Base-by-base conservation (phyloP, 495 filamentous ascomycete genomes). In the Parathielavia hyrcaniae region DNA sequence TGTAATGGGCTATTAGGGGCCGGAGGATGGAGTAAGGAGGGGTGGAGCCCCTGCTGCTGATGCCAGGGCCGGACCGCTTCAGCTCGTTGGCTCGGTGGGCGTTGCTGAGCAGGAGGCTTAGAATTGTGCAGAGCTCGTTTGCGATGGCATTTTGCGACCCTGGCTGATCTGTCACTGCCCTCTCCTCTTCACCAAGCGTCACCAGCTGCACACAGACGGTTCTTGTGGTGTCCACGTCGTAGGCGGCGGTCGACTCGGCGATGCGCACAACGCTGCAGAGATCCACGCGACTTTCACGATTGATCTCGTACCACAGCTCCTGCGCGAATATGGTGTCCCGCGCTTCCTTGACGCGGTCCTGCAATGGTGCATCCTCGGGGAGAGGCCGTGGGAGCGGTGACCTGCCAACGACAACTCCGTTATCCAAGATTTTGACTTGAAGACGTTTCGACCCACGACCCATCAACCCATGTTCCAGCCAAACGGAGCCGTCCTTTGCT, bases 221-320 rank as follows among this genome's bases (percentile, higher is more conserved):
- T 14, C 30, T 53, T 14, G 49, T 58, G 17, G 75, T 60, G 9
- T 78, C 75, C 4, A 80, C 65, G n/a, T 80, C 73, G 62, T 84
- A 81, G n/a, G 69, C 81, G 43, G 86, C 75, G 43, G 75, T 73
- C 54, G 80, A 82, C 32, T 81, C 78, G 30, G 77, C 75, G 5
- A 83, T 76, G 16, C 78, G 81, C 12, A 96, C 84, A 10, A 84
- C 80, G 22, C 83, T 81, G 43, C 79, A 80, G 11, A 82, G 77
- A 39, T 95, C 72, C 0, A 78, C 73, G 7, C 89, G 83, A 2
- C 87, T 85, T 72, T 99, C 95, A 12, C 87, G 81, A 48, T 85
- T 83, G 20, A 99, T 70, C 70, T 97, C 93, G 60, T 95, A 84
- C 78, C 90, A 95, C n/a, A 99, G 72, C 67, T 99, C 95, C 64